These are phyloP conservation scores for Epichloe scottii DNA, from an alignment of 2,329 filamentous ascomycete species.

Conservation along the genomic window DNA sequence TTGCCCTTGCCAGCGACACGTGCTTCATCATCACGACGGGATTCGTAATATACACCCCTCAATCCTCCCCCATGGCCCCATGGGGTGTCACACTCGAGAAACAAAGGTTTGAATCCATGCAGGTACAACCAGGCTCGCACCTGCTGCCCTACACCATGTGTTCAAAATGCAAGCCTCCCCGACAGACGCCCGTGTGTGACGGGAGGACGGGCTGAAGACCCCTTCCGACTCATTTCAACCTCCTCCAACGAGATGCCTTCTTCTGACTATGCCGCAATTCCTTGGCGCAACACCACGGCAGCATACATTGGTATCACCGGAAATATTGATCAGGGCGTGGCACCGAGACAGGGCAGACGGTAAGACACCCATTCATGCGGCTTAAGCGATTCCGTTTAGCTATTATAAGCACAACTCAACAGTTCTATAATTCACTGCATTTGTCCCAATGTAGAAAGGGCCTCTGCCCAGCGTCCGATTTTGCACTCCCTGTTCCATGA, in stretches of 20 bases:
- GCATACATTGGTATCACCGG: not conserved
- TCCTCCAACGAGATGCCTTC: not conserved
- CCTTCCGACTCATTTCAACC: not conserved
- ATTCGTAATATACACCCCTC: not conserved
- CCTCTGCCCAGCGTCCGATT: not conserved
- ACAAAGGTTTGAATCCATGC: not conserved
- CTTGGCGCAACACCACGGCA: not conserved
- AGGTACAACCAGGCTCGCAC: slow-evolving; percentile 1
- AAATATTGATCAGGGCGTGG: not conserved
- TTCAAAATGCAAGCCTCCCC: not conserved
- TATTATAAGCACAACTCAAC: not conserved
- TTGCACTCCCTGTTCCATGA: not conserved
- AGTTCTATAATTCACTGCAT: not conserved
- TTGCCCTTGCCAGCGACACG: not conserved
- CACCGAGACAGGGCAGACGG: not conserved
- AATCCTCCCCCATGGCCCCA: not conserved
- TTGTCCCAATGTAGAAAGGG: not conserved
- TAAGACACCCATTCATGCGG: not conserved
- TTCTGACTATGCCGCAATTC: not conserved
- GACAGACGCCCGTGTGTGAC: slow-evolving; percentile 1
- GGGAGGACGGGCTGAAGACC: not conserved
- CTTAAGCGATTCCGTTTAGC: not conserved
- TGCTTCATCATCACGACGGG: not conserved
- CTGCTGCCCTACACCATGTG: not conserved
- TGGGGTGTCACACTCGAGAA: not conserved